Evolutionary conservation across 176 grass and related monocot species (phyloP), one percentile per base, ranked within the genome.

Genomic region (Pontederia paniculata): DNA sequence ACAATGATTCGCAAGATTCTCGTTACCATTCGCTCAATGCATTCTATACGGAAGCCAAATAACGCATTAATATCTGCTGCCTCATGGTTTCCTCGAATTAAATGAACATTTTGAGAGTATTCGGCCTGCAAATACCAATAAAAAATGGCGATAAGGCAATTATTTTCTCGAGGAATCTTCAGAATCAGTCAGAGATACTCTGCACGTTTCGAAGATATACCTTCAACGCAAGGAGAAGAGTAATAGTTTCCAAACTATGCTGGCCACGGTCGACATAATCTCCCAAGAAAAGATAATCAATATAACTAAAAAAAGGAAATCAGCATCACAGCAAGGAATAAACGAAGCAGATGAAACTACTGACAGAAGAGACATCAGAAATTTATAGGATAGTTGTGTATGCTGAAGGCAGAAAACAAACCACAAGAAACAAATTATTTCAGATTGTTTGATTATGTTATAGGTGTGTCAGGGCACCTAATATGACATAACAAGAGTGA

Each of bases 221-320:
- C 87, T 98, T 98, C 75, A 98, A 67, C 48, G 94, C 94, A 80
- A 98, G 87, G 67, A 98, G 94, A 85, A 98, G 94, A 42, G 77
- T 60, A 43, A 98, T 98, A 55, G 94, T 98, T 88, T 98, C 94
- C 68, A 98, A 79, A 81, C 94, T 98, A 77, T 98, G 94, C 65
- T 98, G 94, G 54, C 94, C 94, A 48, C 94, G 94, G 68, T 98
- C 94, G 62, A 98, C 94, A 69, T 98, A 98, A 78, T 98, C 94
- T 57, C 94, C 94, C 83, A 98, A 87, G 69, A 98, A 98, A 14
- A 98, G 83, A 75, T 98, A 98, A 85, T 98, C 94, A 46, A 98
- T 93, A 58, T 98, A 98, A 60, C 94, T 98, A 72, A 65, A 98
- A 65, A 67, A 46, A 58, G 22, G 21, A 52, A 61, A 53, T 10